Conservation (phyloP, 2,329 filamentous ascomycete species). For the Acrocalymma vagum region DNA sequence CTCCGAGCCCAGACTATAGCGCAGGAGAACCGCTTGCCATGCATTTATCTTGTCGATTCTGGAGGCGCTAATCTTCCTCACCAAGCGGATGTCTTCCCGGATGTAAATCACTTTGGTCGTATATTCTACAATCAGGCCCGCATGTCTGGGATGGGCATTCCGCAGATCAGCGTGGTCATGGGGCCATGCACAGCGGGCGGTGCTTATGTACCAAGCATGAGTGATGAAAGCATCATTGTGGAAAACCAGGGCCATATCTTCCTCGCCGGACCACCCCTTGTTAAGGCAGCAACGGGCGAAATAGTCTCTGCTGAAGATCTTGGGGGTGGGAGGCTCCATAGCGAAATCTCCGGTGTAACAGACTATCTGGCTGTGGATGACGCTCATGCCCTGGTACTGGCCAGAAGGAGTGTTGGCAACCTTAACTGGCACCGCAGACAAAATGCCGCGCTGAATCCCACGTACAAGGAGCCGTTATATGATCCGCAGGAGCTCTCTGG, state of each 20-base stretch:
- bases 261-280: slow-evolving; percentile 89
- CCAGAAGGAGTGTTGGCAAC: slow-evolving; percentile 83
- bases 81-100: slow-evolving; percentile 95
- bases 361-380: slow-evolving; percentile 96
- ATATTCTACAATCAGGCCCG: slow-evolving; percentile 98
- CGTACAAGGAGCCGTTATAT: slow-evolving; percentile 80
- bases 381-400: slow-evolving; percentile 87
- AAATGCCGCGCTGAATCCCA: slow-evolving; percentile 40
- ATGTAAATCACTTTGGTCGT: slow-evolving; percentile 92
- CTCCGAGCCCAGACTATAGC: slow-evolving; percentile 90
- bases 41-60: slow-evolving; percentile 95
- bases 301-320: slow-evolving; percentile 90
- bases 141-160: slow-evolving; percentile 89
- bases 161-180: slow-evolving; percentile 96
- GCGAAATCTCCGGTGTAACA: slow-evolving; percentile 88
- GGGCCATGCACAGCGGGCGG: slow-evolving; percentile 95
- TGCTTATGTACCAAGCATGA: slow-evolving; percentile 97
- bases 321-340: slow-evolving; percentile 89
- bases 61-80: slow-evolving; percentile 95
- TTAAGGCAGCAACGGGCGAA: slow-evolving; percentile 96
- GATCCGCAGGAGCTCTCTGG: slow-evolving; percentile 81
- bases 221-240: slow-evolving; percentile 96
- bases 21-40: slow-evolving; percentile 81
- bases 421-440: slow-evolving; percentile 80
- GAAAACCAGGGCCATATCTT: slow-evolving; percentile 97